Conservation (phyloP, 129 eudicot species). For the Artemisia argyi region DNA sequence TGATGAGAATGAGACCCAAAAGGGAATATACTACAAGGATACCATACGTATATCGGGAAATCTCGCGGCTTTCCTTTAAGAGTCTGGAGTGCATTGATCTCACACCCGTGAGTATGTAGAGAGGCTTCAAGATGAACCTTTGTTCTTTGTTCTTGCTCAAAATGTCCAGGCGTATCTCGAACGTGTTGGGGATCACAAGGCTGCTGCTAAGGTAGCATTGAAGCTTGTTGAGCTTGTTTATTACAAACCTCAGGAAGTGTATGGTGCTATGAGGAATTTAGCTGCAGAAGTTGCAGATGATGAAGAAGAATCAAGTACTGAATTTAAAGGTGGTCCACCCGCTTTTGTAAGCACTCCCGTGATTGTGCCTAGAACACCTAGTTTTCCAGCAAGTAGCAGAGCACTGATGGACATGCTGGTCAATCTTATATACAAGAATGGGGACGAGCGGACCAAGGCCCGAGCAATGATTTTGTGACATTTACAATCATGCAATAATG, state of each 20-base stretch:
- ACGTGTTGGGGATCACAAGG: slow-evolving; percentile 62
- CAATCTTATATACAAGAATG: slow-evolving; percentile 53
- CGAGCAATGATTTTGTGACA: slow-evolving; percentile 68
- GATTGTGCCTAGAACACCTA: slow-evolving; percentile 67
- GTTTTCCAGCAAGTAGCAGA: slow-evolving; percentile 72
- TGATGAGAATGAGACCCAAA: slow-evolving; percentile 83
- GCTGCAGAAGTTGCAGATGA: slow-evolving; percentile 51
- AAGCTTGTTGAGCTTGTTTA: slow-evolving; percentile 73
- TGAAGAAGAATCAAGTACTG: slow-evolving; percentile 40
- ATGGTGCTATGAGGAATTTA: slow-evolving; percentile 64
- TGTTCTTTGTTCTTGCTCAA: slow-evolving; percentile 70
- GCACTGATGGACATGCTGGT: slow-evolving; percentile 39
- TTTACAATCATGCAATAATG: too few relatives aligned
- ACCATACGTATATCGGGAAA: slow-evolving; percentile 92
- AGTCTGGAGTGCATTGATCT: slow-evolving; percentile 73
- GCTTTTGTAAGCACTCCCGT: slow-evolving; percentile 63
- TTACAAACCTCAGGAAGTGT: slow-evolving; percentile 36
- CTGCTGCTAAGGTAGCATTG: slow-evolving; percentile 73
- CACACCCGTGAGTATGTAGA: slow-evolving; percentile 78
- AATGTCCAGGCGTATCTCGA: slow-evolving; percentile 70
- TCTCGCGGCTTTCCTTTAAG: slow-evolving; percentile 71
- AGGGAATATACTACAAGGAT: slow-evolving; percentile 67
- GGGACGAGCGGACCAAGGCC: slow-evolving; percentile 96
- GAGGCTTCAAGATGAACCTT: slow-evolving; percentile 33
- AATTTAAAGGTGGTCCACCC: slow-evolving; percentile 58